phyloP scores from a whole-genome alignment of 2,329 filamentous ascomycete genomes.

The Decorospora gaudefroyi region DNA sequence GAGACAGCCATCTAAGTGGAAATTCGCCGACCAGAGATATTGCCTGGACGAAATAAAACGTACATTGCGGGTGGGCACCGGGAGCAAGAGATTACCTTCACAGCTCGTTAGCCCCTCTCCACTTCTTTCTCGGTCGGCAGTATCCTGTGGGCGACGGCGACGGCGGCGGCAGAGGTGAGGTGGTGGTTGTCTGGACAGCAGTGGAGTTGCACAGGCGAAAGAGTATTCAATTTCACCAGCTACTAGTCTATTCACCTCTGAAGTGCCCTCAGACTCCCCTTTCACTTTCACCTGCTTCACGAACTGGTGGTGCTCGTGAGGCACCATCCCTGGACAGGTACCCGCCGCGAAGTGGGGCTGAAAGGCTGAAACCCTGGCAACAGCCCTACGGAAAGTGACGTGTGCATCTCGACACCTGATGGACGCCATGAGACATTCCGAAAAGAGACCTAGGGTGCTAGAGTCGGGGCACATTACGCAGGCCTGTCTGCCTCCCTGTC shows the following conservation, averaged over 20 bases:
- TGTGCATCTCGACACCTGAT: conserved; percentile 9
- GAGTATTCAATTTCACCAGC: neutral
- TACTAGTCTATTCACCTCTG: neutral
- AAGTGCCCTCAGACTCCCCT: neutral
- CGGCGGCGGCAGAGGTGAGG: neutral
- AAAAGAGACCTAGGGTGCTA: conserved; percentile 1
- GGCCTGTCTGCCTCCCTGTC: neutral
- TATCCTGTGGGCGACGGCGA: neutral
- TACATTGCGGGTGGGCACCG: neutral
- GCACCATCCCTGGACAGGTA: conserved; percentile 6
- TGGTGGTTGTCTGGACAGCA: neutral
- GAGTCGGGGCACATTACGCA: neutral
- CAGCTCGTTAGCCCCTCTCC: neutral
- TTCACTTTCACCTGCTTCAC: conserved; percentile 4
- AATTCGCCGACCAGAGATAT: too few relatives aligned
- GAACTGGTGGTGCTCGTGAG: conserved; percentile 3
- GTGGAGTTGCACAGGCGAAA: neutral
- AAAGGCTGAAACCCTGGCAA: conserved; percentile 10
- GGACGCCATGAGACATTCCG: conserved; percentile 5
- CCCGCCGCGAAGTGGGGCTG: conserved; percentile 17
- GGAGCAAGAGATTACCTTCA: neutral
- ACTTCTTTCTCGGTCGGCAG: neutral
- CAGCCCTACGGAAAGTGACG: conserved; percentile 13
- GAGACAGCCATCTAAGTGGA: conserved; percentile 21
- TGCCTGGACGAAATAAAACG: neutral